phyloP scores from a whole-genome alignment of 352 stramenopile genomes.

The Globisporangium apiculatum region DNA sequence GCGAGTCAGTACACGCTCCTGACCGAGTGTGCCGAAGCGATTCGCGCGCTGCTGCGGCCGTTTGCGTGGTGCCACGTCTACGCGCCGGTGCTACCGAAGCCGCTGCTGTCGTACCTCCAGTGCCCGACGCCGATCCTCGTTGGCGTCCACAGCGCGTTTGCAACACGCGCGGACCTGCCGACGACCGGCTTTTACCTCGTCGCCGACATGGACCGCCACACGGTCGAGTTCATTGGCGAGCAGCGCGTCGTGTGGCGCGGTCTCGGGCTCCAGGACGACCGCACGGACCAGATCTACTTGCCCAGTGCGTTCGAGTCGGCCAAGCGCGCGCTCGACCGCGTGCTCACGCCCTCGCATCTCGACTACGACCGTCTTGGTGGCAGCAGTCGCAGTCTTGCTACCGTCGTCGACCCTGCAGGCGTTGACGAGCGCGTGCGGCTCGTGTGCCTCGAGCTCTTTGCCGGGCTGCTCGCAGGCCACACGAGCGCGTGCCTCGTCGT shows the following conservation, averaged over 20 bases:
- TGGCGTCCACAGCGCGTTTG: slow-evolving; percentile 71
- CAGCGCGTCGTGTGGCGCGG: slow-evolving; percentile 48
- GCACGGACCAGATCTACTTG: slow-evolving; percentile 35
- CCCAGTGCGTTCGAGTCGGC: slow-evolving; percentile 44
- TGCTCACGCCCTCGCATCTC: slow-evolving; percentile 32
- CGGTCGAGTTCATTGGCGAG: slow-evolving; percentile 62
- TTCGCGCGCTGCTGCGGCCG: slow-evolving; percentile 79
- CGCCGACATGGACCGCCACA: slow-evolving; percentile 60
- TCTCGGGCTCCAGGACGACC: slow-evolving; percentile 43
- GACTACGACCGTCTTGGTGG: slow-evolving; percentile 36
- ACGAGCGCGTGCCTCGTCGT: slow-evolving; percentile 74
- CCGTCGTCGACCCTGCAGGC: slow-evolving; percentile 4
- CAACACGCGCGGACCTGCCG: slow-evolving; percentile 46
- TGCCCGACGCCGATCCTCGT: slow-evolving; percentile 88
- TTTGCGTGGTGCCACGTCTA: slow-evolving; percentile 90
- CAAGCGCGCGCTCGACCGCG: slow-evolving; percentile 43
- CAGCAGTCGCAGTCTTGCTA: background rate
- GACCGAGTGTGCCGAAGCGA: slow-evolving; percentile 73
- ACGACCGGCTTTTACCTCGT: slow-evolving; percentile 66
- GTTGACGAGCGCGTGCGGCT: slow-evolving; percentile 41
- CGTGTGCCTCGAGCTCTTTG: slow-evolving; percentile 68
- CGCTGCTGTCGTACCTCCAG: slow-evolving; percentile 83
- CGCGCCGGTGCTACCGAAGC: slow-evolving; percentile 75
- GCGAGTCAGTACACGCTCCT: slow-evolving; percentile 78
- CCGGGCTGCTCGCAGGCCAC: slow-evolving; percentile 50